A percentile compares a stretch with the other conserved stretches of the same genome.
phyloP scores from a whole-genome alignment of 805 yeast genomes.

The Sungouiella thailandica region DNA sequence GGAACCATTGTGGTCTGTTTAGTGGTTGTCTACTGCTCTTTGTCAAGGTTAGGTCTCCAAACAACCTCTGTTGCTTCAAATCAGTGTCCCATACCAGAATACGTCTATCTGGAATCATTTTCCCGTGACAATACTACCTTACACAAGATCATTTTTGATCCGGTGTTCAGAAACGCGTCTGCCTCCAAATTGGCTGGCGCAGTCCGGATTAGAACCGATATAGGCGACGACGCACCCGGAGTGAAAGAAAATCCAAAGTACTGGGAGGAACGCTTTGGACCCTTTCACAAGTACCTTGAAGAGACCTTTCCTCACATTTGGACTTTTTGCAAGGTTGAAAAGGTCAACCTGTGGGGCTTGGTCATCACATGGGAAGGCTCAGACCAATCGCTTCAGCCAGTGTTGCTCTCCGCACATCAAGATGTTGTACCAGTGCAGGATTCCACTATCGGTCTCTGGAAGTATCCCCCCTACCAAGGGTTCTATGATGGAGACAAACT shows the following conservation, averaged over 20 bases:
- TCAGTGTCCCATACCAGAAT: neutral
- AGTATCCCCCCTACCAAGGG: conserved; percentile 13
- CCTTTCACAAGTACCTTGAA: conserved; percentile 1
- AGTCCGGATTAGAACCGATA: conserved; percentile 11
- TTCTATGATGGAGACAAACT: conserved; percentile 30
- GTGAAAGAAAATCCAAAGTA: conserved; percentile 12
- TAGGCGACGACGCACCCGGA: conserved; percentile 11
- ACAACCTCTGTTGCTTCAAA: too few relatives aligned
- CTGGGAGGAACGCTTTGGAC: conserved; percentile 6
- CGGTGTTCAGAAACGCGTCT: conserved; percentile 15
- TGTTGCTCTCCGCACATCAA: conserved; percentile 9
- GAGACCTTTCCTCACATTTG: neutral
- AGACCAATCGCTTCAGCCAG: neutral
- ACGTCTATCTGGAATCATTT: neutral
- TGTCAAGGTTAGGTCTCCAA: too few relatives aligned
- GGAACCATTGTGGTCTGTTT: too few relatives aligned
- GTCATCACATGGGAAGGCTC: conserved; percentile 1
- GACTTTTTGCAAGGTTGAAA: conserved; percentile 23
- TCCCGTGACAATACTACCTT: conserved; percentile 2
- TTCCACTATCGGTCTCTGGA: conserved; percentile 12
- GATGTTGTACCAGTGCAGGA: conserved; percentile 16
- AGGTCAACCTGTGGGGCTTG: conserved; percentile 1
- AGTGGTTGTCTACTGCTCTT: too few relatives aligned
- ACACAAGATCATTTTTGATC: conserved; percentile 21
- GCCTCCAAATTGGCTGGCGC: conserved; percentile 14